phyloP scores from a whole-genome alignment of 495 filamentous ascomycete species.

The Penicillium nucicola region DNA sequence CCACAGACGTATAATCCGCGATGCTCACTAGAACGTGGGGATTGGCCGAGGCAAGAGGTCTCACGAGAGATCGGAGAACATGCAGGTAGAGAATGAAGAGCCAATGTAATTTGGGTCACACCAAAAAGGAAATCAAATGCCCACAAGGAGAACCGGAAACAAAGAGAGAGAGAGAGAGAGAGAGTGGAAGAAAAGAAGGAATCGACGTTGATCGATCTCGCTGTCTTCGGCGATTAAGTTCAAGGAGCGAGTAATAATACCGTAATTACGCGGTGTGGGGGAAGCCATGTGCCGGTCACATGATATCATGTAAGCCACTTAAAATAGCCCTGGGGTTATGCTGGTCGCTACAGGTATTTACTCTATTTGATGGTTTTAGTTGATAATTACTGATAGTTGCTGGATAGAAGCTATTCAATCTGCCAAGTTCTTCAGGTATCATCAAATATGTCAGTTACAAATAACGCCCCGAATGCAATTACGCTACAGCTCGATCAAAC shows the following conservation, averaged over 20 bases:
- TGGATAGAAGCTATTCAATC: conserved; percentile 3
- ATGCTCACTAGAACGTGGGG: conserved; percentile 24
- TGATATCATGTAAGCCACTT: neutral
- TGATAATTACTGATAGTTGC: neutral
- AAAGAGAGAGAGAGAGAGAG: neutral
- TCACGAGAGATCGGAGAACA: conserved; percentile 22
- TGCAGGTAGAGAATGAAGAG: conserved; percentile 26
- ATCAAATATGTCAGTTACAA: conserved; percentile 5
- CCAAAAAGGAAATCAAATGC: neutral
- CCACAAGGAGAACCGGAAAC: neutral
- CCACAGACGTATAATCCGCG: conserved; percentile 22
- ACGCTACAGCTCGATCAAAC: conserved; percentile 72
- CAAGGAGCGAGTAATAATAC: conserved; percentile 20
- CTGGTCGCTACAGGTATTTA: neutral
- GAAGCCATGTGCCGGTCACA: too few relatives aligned
- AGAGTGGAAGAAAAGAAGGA: neutral
- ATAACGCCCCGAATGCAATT: conserved; percentile 6
- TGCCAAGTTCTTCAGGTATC: conserved; percentile 22
- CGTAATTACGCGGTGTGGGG: neutral
- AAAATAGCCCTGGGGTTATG: too few relatives aligned
- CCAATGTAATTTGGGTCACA: conserved; percentile 17
- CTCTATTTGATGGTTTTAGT: too few relatives aligned
- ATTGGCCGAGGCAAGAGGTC: conserved; percentile 30
- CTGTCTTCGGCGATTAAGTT: conserved; percentile 23
- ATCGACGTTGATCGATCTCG: conserved; percentile 12